Conservation (phyloP, 441 rosid genomes). For the Gossypium armourianum region DNA sequence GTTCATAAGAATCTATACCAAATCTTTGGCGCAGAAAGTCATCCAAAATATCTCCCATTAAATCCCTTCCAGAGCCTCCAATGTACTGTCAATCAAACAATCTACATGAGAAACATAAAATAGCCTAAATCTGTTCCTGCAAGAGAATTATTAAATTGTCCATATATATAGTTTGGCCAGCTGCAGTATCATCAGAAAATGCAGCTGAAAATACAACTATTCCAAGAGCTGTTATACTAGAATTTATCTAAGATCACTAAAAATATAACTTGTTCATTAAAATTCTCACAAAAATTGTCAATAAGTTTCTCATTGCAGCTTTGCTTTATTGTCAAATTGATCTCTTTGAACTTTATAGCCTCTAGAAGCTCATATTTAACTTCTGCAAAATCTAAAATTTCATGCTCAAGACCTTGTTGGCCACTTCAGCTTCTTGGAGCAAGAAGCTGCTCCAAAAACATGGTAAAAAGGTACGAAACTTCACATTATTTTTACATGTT, state of each 20-base stretch:
- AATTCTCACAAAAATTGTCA: background rate
- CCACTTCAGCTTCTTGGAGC: slow-evolving; percentile 12
- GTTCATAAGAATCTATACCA: slow-evolving; percentile 72
- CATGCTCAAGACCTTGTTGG: background rate
- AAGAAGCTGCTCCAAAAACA: background rate
- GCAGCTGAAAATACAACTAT: background rate
- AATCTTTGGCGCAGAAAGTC: slow-evolving; percentile 64
- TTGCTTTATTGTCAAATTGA: background rate
- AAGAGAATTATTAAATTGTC: background rate
- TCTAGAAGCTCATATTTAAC: background rate
- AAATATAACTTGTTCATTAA: background rate
- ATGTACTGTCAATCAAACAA: slow-evolving; percentile 38
- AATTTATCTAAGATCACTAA: background rate
- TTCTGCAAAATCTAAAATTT: background rate
- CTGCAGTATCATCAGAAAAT: slow-evolving; percentile 3
- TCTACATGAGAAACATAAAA: slow-evolving; percentile 4
- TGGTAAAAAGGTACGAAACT: background rate
- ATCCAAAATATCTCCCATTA: slow-evolving; percentile 73
- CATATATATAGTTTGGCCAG: background rate
- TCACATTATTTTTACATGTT: background rate
- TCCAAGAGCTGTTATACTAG: background rate
- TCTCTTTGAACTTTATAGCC: background rate
- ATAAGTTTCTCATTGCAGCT: background rate
- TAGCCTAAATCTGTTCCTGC: background rate
- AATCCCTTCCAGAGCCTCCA: slow-evolving; percentile 37